Evolutionary conservation across 306 rosid species (phyloP), one percentile per base, ranked within the genome.

Genomic region (Betula pendula): DNA sequence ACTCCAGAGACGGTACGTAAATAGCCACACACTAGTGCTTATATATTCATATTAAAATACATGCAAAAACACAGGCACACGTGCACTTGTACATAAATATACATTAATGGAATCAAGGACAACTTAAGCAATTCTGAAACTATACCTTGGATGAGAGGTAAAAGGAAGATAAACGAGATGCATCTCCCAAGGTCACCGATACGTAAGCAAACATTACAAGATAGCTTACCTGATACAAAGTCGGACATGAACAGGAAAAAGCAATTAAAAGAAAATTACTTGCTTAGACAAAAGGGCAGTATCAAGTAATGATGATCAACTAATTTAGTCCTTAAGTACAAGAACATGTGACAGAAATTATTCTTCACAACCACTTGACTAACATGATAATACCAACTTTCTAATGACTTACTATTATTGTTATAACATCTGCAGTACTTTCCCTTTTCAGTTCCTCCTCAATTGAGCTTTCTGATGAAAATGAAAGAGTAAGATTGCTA

Each of bases 361-460:
- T 22, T 77, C 44, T 67, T 31, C 67, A 24, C 72, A 80, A 72
- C 19, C 9, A 43, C 42, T 63, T 35, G 38, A 60, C 43, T 53
- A 51, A 76, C 80, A 58, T 45, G 24, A 72, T 58, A 74, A 78
- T 42, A 62, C 13, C 52, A 35, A 24, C 56, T 19, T 63, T 49
- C 76, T 27, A 27, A 45, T 73, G 77, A 73, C 93, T 82, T 90
- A 94, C 97, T 1, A 88, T 84, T 84, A 94, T 90, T 73, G 98
- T 94, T 74, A 94, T 72, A 72, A 92, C 89, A 85, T 94, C 98
- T 71, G 98, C 98, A 6, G 97, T 89, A 86, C 98, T 94, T 81
- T 94, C 98, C 83, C 98, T 90, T 87, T 94, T 94, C 65, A 94
- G 45, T 86, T 94, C 98, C 74, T 92, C 98, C 88, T 94, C 98